Evolutionary conservation across 306 rosid genomes (phyloP).

Genomic region (Alnus glutinosa): DNA sequence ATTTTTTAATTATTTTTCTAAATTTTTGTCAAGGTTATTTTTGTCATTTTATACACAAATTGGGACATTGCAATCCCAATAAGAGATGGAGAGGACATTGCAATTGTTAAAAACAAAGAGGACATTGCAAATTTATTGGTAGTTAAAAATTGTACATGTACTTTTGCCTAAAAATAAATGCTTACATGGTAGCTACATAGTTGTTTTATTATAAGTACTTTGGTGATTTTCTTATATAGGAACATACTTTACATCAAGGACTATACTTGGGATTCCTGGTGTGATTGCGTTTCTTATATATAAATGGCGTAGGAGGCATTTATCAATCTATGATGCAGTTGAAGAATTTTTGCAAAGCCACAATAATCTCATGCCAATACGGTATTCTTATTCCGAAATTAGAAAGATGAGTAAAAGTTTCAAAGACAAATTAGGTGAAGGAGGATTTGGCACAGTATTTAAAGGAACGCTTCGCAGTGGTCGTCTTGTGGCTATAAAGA

Average conservation of each 20-base stretch:
- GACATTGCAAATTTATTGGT: too few species aligned
- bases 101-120: too few species aligned
- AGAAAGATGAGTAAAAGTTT: slow-evolving; percentile 21
- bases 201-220: too few species aligned
- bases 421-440: slow-evolving; percentile 24
- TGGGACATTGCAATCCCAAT: too few species aligned
- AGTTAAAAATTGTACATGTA: too few species aligned
- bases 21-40: too few species aligned
- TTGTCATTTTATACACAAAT: too few species aligned
- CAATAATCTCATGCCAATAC: slow-evolving; percentile 17
- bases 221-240: background rate
- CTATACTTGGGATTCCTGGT: background rate
- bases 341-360: slow-evolving; percentile 15
- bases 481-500: slow-evolving; percentile 14
- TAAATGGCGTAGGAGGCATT: slow-evolving; percentile 37
- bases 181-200: background rate
- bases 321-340: slow-evolving; percentile 8
- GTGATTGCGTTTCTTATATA: slow-evolving; percentile 1
- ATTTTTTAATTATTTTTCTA: too few species aligned
- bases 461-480: slow-evolving; percentile 27
- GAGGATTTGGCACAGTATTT: slow-evolving; percentile 24
- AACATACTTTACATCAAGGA: background rate
- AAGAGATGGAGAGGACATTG: too few species aligned
- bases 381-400: slow-evolving; percentile 24
- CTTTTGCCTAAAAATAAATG: too few species aligned